Evolutionary conservation across 2,329 filamentous ascomycete genomes (phyloP), one percentile per base, ranked within the genome.

Genomic region (Diplocarpon rosae): DNA sequence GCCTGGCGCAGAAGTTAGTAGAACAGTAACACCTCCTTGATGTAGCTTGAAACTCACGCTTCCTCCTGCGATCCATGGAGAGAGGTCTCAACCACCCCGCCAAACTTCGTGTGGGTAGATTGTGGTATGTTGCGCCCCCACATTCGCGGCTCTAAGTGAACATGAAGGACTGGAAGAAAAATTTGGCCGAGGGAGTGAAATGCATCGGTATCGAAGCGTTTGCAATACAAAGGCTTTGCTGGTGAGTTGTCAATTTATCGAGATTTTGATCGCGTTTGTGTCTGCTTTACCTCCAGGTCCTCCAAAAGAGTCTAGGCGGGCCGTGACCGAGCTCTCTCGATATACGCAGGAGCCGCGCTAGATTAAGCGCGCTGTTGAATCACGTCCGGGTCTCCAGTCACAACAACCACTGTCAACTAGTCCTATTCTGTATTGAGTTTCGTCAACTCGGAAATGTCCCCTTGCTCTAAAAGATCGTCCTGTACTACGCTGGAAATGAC

Each of bases 31-130:
- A 14, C 13, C 39, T 9, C 37, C 29, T 20, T 28, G 17, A 12
- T 20, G 2, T 20, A 31, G 15, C 31, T 15, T 38, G 39, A 8
- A 27, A 54, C 73, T 55, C 54, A 80, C 77, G 75, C 69, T 78
- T 78, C 62, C 73, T 76, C 66, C 69, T 68, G 67, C 77, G 76
- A 70, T 80, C 75, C 77, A 81, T 81, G 58, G 52, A 62, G 63
- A 65, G 67, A 45, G 43, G 47, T 37, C 47, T 51, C 42, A 52
- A 51, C 48, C 46, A 51, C 48, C 46, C 51, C 31, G 46, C 46
- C 43, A 52, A 49, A 41, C 51, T 44, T 50, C 43, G 47, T 47
- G 47, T 46, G 49, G 40, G 51, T 49, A 49, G 47, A 51, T 53
- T 44, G 45, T 50, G 54, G 47, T 56, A 46, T 46, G 50, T 56